These are phyloP conservation scores for Linnemannia schmuckeri DNA, from an alignment of 192 early-diverging fungal genomes.

Conservation along the genomic window DNA sequence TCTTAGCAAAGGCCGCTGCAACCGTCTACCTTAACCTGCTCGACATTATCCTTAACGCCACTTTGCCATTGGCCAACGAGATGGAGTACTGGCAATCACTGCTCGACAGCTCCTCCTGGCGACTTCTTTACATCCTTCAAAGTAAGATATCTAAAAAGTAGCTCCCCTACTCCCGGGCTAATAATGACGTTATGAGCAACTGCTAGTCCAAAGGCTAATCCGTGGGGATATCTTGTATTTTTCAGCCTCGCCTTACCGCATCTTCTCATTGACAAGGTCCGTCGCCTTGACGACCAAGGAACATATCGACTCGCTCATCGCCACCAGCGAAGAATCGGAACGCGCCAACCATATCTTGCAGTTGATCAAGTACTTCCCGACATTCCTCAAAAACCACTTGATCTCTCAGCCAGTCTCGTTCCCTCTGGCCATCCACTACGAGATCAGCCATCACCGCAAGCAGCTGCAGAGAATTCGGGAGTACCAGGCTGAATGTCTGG, in stretches of 20 bases:
- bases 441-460: conserved; percentile 67
- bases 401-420: conserved; percentile 54
- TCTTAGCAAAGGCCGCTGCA: conserved; percentile 64
- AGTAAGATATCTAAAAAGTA: conserved; percentile 51
- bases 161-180: background rate
- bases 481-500: conserved; percentile 73
- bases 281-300: conserved; percentile 22
- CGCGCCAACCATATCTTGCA: conserved; percentile 11
- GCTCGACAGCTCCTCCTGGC: conserved; percentile 57
- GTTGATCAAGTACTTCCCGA: conserved; percentile 47
- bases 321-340: conserved; percentile 9
- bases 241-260: conserved; percentile 36
- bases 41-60: conserved; percentile 67
- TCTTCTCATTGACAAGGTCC: conserved; percentile 22
- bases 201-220: conserved; percentile 12
- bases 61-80: conserved; percentile 70
- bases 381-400: conserved; percentile 40
- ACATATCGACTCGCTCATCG: conserved; percentile 44
- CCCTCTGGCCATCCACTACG: conserved; percentile 66
- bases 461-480: conserved; percentile 63
- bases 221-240: conserved; percentile 15
- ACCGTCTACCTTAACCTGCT: conserved; percentile 71
- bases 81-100: conserved; percentile 78
- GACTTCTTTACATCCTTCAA: conserved; percentile 59
- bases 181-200: conserved; percentile 15